Percentiles rank a stretch among this genome's conserved stretches.
Conservation (phyloP, 225 moss, liverwort and hornwort genomes). For the Climacium dendroides region DNA sequence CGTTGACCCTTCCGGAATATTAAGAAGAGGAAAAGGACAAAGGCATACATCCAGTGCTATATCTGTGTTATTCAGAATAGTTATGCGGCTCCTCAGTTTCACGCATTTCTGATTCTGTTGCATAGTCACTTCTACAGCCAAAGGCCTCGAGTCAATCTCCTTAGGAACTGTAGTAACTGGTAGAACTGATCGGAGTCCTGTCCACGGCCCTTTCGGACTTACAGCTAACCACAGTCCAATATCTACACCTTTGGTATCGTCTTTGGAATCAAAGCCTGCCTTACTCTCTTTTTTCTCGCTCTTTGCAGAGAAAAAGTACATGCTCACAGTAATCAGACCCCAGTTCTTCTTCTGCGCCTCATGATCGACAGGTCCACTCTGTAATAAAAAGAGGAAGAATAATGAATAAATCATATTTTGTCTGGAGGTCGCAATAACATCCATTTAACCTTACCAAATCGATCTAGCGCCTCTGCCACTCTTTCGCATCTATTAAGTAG, state of each 20-base stretch:
- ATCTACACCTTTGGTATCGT: constrained; percentile 50
- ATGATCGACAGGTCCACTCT: constrained; percentile 32
- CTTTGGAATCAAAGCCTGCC: constrained; percentile 37
- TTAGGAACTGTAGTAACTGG: constrained; percentile 68
- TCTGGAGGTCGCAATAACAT: not conserved
- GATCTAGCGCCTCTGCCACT: not conserved
- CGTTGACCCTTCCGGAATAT: constrained; percentile 51
- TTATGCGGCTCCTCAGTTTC: constrained; percentile 78
- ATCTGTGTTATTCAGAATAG: constrained; percentile 70
- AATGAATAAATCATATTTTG: not conserved
- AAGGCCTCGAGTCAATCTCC: constrained; percentile 46
- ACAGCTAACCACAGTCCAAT: constrained; percentile 76
- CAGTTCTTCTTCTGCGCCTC: constrained; percentile 40
- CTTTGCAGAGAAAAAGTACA: constrained; percentile 73
- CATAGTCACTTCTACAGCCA: constrained; percentile 71
- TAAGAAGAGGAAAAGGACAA: constrained; percentile 76
- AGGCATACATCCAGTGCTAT: constrained; percentile 68
- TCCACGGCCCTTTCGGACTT: constrained; percentile 77
- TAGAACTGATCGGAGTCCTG: constrained; percentile 72
- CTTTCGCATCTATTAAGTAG: not conserved
- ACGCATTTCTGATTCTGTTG: constrained; percentile 75
- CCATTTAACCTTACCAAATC: not conserved
- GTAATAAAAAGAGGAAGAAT: not conserved
- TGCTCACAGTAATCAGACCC: constrained; percentile 64
- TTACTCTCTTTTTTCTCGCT: constrained; percentile 20